Evolutionary conservation across 2,329 filamentous ascomycete species (phyloP).

Genomic region (Pseudogymnoascus sp.): DNA sequence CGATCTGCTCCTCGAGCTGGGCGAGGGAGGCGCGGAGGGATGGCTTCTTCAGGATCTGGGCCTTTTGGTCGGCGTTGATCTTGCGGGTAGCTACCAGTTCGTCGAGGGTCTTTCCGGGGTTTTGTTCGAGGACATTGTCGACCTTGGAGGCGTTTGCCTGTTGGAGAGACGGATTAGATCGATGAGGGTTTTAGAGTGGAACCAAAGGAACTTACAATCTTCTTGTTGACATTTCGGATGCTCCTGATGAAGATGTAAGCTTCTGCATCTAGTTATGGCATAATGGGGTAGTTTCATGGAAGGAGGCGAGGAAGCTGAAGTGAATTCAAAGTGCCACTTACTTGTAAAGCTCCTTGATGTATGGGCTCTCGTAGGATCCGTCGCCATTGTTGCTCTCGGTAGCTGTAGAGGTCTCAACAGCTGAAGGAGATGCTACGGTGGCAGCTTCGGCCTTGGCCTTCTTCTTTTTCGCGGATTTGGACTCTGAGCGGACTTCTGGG

Average conservation of each 20-base stretch:
- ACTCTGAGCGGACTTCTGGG: conserved; percentile 51
- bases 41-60: conserved; percentile 70
- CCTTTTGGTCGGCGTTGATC: conserved; percentile 75
- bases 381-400: conserved; percentile 36
- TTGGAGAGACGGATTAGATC: conserved; percentile 17
- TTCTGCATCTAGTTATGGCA: neutral
- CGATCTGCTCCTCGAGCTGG: conserved; percentile 66
- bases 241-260: conserved; percentile 47
- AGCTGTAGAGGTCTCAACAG: conserved; percentile 38
- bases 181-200: neutral
- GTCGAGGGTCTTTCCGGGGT: conserved; percentile 63
- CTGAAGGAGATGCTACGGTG: conserved; percentile 40
- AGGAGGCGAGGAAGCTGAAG: neutral
- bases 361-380: conserved; percentile 60
- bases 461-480: conserved; percentile 64
- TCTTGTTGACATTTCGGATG: conserved; percentile 89
- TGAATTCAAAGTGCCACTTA: conserved; percentile 39
- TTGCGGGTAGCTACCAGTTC: conserved; percentile 63
- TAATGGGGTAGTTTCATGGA: conserved; percentile 12
- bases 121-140: conserved; percentile 59
- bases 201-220: conserved; percentile 60
- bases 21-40: conserved; percentile 58
- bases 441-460: conserved; percentile 47
- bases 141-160: conserved; percentile 66
- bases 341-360: conserved; percentile 88